Conservation (phyloP, 192 early-diverging fungal species). For the Ambispora gerdemannii region DNA sequence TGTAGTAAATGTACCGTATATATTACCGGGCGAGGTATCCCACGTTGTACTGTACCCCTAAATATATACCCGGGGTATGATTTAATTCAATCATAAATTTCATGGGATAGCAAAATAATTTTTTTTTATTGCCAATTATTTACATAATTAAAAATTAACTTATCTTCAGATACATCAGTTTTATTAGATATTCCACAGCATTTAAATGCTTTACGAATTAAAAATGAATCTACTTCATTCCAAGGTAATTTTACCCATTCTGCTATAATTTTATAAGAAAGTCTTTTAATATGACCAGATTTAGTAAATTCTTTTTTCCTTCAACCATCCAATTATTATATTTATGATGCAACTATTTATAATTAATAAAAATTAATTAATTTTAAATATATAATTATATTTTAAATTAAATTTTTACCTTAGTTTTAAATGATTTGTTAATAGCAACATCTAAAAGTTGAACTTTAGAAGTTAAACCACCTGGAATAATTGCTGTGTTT, state of each 20-base stretch:
- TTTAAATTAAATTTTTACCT: background rate
- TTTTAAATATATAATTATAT: background rate
- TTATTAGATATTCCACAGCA: slow-evolving; percentile 9
- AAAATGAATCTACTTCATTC: background rate
- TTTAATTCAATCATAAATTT: too few species aligned
- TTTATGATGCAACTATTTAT: background rate
- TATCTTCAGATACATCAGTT: background rate
- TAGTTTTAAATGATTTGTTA: slow-evolving; percentile 8
- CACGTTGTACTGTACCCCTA: too few species aligned
- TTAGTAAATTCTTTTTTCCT: background rate
- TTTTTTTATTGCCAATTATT: too few species aligned
- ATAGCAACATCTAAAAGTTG: slow-evolving; percentile 5
- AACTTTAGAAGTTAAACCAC: background rate
- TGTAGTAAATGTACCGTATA: too few species aligned
- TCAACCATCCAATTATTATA: slow-evolving; percentile 7
- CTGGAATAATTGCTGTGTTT: slow-evolving; percentile 5
- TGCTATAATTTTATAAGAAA: background rate
- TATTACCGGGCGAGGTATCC: too few species aligned
- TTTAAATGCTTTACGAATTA: slow-evolving; percentile 4
- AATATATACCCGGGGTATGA: too few species aligned
- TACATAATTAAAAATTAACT: background rate
- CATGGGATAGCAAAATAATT: too few species aligned
- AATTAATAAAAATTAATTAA: background rate
- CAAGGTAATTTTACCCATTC: background rate
- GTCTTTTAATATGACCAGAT: background rate